phyloP scores from a whole-genome alignment of 2,329 filamentous ascomycete species.

The Alternaria gansuensis region DNA sequence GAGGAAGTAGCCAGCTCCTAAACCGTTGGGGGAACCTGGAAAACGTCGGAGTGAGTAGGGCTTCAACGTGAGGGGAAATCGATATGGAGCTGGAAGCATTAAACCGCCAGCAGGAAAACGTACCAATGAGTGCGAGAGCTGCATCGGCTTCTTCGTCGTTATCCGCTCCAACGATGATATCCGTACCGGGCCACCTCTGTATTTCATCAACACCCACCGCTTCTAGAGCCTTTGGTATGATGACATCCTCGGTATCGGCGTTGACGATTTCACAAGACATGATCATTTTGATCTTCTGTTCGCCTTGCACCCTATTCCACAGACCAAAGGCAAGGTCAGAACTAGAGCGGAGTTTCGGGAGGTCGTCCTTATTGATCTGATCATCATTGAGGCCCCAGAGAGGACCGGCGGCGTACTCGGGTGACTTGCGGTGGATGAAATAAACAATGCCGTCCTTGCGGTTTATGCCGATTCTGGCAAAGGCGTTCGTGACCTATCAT shows the following conservation, averaged over 20 bases:
- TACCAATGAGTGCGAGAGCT: constrained; percentile 9
- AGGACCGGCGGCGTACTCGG: neutral
- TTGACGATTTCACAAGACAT: constrained; percentile 8
- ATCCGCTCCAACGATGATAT: neutral
- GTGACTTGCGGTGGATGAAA: constrained; percentile 11
- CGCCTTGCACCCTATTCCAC: constrained; percentile 8
- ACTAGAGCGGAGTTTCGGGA: constrained; percentile 6
- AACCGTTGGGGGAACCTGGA: constrained; percentile 22
- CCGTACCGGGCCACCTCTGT: constrained; percentile 10
- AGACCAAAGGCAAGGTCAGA: constrained; percentile 10
- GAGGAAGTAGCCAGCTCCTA: constrained; percentile 25
- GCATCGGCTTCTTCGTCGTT: neutral
- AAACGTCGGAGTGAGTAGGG: neutral
- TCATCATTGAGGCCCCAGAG: neutral
- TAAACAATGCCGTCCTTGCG: constrained; percentile 16
- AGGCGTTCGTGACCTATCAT: constrained; percentile 16
- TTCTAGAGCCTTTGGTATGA: constrained; percentile 5
- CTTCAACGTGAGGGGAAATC: neutral
- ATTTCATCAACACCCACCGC: neutral
- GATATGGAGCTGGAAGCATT: neutral
- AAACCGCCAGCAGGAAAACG: neutral
- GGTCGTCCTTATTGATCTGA: neutral
- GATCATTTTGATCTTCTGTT: constrained; percentile 6
- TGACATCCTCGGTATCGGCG: neutral
- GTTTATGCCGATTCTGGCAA: constrained; percentile 19